Evolutionary conservation across 1,284 basidiomycete genomes (phyloP).

Genomic region (Pterulicium gracile): DNA sequence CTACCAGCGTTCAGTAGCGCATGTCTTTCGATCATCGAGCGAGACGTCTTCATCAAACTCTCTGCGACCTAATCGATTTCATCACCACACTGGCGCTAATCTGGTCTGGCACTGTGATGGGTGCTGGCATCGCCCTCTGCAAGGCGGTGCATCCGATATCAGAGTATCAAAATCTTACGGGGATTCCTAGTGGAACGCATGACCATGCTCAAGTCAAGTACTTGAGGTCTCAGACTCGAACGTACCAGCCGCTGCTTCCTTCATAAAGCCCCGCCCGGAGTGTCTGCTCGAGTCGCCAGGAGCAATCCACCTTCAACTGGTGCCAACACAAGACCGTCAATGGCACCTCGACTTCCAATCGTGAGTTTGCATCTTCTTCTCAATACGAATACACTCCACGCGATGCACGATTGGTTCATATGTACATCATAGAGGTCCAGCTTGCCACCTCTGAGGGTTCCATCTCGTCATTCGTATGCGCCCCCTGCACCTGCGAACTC

Average conservation of each 20-base stretch:
- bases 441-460: neutral
- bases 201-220: neutral
- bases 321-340: neutral
- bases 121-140: neutral
- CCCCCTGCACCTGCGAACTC: neutral
- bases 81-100: neutral
- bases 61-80: no score
- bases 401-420: no score
- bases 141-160: conserved; percentile 1
- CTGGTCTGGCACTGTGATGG: neutral
- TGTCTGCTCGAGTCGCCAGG: neutral
- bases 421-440: neutral
- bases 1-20: no score
- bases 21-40: no score
- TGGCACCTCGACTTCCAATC: neutral
- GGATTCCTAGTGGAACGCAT: neutral
- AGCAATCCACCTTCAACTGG: neutral
- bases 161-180: neutral
- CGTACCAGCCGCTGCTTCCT: neutral
- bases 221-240: neutral
- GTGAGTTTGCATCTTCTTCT: neutral
- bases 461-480: neutral
- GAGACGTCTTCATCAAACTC: no score
- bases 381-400: no score
- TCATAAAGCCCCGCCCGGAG: neutral